Evolutionary conservation across 345 rosid genomes (phyloP).

Genomic region (Citrus sp.): DNA sequence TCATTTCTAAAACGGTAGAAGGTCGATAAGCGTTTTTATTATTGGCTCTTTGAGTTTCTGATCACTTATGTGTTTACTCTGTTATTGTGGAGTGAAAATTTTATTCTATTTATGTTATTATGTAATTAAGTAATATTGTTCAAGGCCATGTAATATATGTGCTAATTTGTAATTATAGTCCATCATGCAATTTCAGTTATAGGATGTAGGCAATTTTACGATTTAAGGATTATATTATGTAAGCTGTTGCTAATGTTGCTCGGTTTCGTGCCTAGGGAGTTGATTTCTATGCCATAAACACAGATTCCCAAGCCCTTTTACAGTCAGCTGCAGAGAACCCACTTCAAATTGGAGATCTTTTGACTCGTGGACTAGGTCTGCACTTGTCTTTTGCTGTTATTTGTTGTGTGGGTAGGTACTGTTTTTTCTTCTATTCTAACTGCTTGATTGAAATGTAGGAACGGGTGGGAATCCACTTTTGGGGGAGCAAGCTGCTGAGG

Average conservation of each 20-base stretch:
- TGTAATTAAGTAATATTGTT: not conserved
- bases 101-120: not conserved
- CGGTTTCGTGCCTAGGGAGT: constrained; percentile 51
- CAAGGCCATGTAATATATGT: not conserved
- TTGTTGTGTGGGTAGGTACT: not conserved
- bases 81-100: not conserved
- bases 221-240: not conserved
- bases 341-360: constrained; percentile 88
- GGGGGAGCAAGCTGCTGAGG: constrained; percentile 99
- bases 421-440: constrained; percentile 6
- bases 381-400: constrained; percentile 1
- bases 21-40: not conserved
- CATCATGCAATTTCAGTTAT: not conserved
- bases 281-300: constrained; percentile 93
- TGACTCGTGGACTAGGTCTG: constrained; percentile 96
- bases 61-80: not conserved
- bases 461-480: constrained; percentile 93
- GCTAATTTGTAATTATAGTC: not conserved
- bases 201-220: not conserved
- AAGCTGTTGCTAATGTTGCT: constrained; percentile 1
- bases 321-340: constrained; percentile 85
- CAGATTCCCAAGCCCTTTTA: constrained; percentile 87
- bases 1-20: not conserved
- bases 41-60: not conserved
- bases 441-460: constrained; percentile 42